Conservation (phyloP, 2,329 filamentous ascomycete genomes). For the Fusarium sp. region DNA sequence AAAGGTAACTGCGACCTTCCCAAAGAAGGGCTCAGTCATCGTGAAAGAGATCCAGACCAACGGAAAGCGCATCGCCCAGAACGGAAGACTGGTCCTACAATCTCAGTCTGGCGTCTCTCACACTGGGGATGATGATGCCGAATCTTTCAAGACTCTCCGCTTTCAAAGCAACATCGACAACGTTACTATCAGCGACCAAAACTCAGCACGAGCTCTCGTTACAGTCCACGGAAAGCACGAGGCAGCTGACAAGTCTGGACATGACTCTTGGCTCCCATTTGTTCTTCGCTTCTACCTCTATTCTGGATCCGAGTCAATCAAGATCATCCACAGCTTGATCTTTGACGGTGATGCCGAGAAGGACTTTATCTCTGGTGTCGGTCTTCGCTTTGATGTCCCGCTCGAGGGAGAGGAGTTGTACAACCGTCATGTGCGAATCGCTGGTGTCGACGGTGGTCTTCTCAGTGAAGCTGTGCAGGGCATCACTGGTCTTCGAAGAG, state of each 20-base stretch:
- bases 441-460: conserved; percentile 65
- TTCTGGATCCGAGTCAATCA: conserved; percentile 64
- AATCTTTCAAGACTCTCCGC: conserved; percentile 54
- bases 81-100: conserved; percentile 64
- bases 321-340: conserved; percentile 66
- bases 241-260: conserved; percentile 44
- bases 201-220: conserved; percentile 54
- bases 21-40: conserved; percentile 55
- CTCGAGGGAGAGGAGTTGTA: conserved; percentile 63
- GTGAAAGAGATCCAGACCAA: conserved; percentile 54
- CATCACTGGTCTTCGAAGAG: conserved; percentile 67
- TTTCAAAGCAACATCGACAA: conserved; percentile 64
- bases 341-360: conserved; percentile 62
- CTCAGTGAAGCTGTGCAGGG: conserved; percentile 69
- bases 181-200: conserved; percentile 58
- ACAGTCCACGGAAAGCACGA: conserved; percentile 56
- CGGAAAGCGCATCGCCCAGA: conserved; percentile 57
- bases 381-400: conserved; percentile 66
- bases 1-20: conserved; percentile 55
- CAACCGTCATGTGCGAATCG: conserved; percentile 68
- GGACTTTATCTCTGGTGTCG: conserved; percentile 65
- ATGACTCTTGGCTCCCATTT: conserved; percentile 63
- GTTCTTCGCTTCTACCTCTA: conserved; percentile 67
- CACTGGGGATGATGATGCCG: conserved; percentile 11
- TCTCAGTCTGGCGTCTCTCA: conserved; percentile 62